phyloP scores from a whole-genome alignment of 1,284 basidiomycete genomes.

The Moniliophthora roreri region DNA sequence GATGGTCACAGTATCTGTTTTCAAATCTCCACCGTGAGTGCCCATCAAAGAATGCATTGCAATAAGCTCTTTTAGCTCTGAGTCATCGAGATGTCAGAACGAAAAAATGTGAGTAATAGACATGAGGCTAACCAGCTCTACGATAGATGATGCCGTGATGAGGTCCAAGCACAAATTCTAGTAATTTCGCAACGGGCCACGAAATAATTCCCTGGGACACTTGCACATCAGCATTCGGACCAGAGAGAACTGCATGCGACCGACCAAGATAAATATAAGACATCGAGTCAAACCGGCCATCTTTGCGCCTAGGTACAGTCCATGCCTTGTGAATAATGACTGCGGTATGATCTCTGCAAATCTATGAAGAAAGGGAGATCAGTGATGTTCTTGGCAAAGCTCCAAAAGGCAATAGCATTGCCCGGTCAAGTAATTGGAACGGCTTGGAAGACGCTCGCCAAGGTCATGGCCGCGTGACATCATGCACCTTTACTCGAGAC shows the following conservation, averaged over 20 bases:
- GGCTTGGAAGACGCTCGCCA: not conserved
- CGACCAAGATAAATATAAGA: constrained; percentile 70
- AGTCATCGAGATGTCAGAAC: not conserved
- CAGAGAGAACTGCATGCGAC: constrained; percentile 20
- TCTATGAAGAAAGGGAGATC: constrained; percentile 34
- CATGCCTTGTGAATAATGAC: constrained; percentile 89
- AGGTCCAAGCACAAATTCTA: constrained; percentile 63
- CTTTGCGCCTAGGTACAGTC: constrained; percentile 88
- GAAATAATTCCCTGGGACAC: constrained; percentile 66
- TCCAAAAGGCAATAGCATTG: constrained; percentile 4
- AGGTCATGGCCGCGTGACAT: constrained; percentile 32
- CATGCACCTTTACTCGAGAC: constrained; percentile 16
- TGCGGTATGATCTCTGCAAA: constrained; percentile 93
- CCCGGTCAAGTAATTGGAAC: not conserved
- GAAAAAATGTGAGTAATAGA: not conserved
- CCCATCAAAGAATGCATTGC: constrained; percentile 64
- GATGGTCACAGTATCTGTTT: constrained; percentile 74
- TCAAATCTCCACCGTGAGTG: constrained; percentile 67
- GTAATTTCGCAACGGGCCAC: constrained; percentile 78
- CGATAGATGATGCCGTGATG: constrained; percentile 66
- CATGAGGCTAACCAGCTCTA: constrained; percentile 35
- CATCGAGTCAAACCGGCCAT: constrained; percentile 79
- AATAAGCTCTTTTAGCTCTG: constrained; percentile 73
- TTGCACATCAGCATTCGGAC: constrained; percentile 1
- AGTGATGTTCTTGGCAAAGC: constrained; percentile 1